Evolutionary conservation across 805 yeast genomes (phyloP).

Genomic region (Barnettozyma vustinii): DNA sequence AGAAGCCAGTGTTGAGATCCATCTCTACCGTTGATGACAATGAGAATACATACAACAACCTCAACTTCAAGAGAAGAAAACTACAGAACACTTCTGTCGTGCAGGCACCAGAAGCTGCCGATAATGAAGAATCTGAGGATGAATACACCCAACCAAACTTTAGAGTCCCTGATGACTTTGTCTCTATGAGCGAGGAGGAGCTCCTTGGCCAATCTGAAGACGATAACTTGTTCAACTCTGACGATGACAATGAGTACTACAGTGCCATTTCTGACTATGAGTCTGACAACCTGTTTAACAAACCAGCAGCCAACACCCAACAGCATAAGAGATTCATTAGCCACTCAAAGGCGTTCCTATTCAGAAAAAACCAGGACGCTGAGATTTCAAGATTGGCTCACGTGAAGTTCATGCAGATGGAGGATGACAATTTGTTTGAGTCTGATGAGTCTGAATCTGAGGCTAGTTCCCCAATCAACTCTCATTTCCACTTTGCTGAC

Average conservation of each 20-base stretch:
- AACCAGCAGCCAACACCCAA: not conserved
- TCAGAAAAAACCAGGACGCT: conserved; percentile 6
- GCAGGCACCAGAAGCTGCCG: conserved; percentile 6
- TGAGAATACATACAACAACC: conserved; percentile 24
- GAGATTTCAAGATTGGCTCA: conserved; percentile 8
- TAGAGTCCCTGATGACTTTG: conserved; percentile 5
- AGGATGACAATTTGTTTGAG: conserved; percentile 15
- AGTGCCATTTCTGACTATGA: conserved; percentile 25
- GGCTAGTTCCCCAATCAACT: conserved; percentile 10
- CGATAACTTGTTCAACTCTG: conserved; percentile 23
- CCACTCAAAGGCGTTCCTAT: conserved; percentile 8
- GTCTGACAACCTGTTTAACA: conserved; percentile 10
- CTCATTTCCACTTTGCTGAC: conserved; percentile 5
- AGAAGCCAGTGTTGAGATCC: conserved; percentile 26
- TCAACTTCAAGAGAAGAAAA: conserved; percentile 25
- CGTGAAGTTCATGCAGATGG: conserved; percentile 10
- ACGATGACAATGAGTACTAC: conserved; percentile 24
- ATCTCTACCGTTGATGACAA: conserved; percentile 25
- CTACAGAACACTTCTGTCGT: conserved; percentile 6
- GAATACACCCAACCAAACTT: conserved; percentile 3
- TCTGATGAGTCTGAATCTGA: conserved; percentile 16
- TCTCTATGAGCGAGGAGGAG: conserved; percentile 13
- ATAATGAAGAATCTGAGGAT: conserved; percentile 7
- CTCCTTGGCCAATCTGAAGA: conserved; percentile 16
- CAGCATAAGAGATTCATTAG: conserved; percentile 10